Conservation (phyloP, 2,329 filamentous ascomycete genomes). For the Cryoendolithus antarcticus region DNA sequence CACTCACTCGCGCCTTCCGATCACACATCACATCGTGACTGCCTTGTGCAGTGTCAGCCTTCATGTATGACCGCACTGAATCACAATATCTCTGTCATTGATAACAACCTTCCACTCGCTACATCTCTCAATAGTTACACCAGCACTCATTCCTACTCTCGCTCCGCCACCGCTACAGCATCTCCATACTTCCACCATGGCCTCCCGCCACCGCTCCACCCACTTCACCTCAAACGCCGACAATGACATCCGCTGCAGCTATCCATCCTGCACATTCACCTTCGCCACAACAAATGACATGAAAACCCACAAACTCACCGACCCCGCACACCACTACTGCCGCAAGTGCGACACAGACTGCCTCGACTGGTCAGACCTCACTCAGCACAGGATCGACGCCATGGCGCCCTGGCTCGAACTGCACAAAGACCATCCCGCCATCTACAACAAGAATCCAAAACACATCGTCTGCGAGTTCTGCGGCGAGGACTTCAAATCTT, state of each 20-base stretch:
- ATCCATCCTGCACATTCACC: constrained; percentile 33
- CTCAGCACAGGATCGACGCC: constrained; percentile 21
- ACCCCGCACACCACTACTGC: constrained; percentile 33
- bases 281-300: constrained; percentile 37
- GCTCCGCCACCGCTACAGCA: no score
- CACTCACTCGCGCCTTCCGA: no score
- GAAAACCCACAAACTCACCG: constrained; percentile 38
- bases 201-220: neutral
- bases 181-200: no score
- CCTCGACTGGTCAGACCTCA: constrained; percentile 19
- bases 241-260: constrained; percentile 20
- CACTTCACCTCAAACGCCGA: constrained; percentile 1
- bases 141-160: no score
- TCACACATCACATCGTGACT: no score
- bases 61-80: neutral
- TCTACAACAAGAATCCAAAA: constrained; percentile 15
- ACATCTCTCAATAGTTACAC: no score
- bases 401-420: constrained; percentile 20
- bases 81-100: neutral
- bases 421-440: constrained; percentile 6
- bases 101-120: no score
- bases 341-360: constrained; percentile 29
- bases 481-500: constrained; percentile 42
- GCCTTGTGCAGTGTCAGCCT: neutral
- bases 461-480: constrained; percentile 46